Conservation (phyloP, 805 yeast species). For the Dipodascopsis tothii region DNA sequence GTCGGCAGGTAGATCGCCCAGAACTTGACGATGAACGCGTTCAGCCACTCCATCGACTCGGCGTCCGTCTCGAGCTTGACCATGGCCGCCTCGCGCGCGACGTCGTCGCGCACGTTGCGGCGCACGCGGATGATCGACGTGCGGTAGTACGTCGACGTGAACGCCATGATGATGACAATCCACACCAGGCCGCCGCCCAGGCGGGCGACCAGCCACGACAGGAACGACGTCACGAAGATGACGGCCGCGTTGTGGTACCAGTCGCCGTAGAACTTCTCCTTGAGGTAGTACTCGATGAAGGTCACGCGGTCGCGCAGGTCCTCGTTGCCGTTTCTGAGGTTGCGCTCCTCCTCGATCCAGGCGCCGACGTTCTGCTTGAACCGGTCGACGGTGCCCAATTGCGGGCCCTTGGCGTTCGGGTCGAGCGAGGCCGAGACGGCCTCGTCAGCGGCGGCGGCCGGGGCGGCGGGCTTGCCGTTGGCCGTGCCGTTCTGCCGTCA, state of each 20-base stretch:
- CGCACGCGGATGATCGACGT: slow-evolving; percentile 77
- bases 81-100: slow-evolving; percentile 79
- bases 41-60: slow-evolving; percentile 94
- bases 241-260: slow-evolving; percentile 91
- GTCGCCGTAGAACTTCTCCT: slow-evolving; percentile 76
- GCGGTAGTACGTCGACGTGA: slow-evolving; percentile 66
- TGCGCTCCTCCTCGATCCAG: slow-evolving; percentile 12
- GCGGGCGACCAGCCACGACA: slow-evolving; percentile 75
- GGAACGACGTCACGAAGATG: slow-evolving; percentile 55
- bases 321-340: slow-evolving; percentile 8
- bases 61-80: slow-evolving; percentile 77
- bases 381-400: background rate
- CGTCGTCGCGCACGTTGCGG: slow-evolving; percentile 61
- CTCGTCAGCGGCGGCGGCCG: too few relatives aligned
- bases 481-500: too few relatives aligned
- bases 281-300: slow-evolving; percentile 64
- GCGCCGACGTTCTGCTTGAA: slow-evolving; percentile 3
- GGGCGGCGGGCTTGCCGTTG: too few relatives aligned
- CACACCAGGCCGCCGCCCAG: slow-evolving; percentile 72
- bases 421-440: background rate
- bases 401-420: background rate
- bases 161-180: slow-evolving; percentile 60
- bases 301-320: slow-evolving; percentile 45
- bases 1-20: slow-evolving; percentile 91
- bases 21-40: slow-evolving; percentile 77